phyloP scores from a whole-genome alignment of 1,284 basidiomycete species.

The Kwoniella shivajii region DNA sequence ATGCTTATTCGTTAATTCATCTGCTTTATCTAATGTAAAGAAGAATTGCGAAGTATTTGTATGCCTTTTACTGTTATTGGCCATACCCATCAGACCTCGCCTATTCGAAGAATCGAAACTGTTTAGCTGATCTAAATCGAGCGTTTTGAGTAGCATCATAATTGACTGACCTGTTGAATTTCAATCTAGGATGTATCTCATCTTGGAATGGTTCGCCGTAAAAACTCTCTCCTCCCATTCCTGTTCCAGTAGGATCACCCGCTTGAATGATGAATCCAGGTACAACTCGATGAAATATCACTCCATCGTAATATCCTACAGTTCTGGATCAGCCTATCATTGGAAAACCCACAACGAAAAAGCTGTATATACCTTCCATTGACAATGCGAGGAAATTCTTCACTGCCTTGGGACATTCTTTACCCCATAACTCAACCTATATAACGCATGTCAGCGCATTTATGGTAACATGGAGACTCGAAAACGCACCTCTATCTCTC shows the following conservation, averaged over 20 bases:
- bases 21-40: constrained; percentile 84
- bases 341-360: background rate
- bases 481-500: constrained; percentile 70
- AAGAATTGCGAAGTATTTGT: constrained; percentile 89
- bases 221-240: constrained; percentile 86
- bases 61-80: constrained; percentile 80
- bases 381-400: constrained; percentile 87
- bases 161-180: constrained; percentile 48
- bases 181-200: constrained; percentile 87
- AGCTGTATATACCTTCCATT: constrained; percentile 72
- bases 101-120: constrained; percentile 53
- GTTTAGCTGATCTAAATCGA: background rate
- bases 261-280: constrained; percentile 90
- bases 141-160: background rate
- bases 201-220: constrained; percentile 91
- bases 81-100: constrained; percentile 91
- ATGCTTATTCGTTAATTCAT: constrained; percentile 85
- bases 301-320: constrained; percentile 90
- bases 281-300: constrained; percentile 83
- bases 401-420: constrained; percentile 91
- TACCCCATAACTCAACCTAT: constrained; percentile 87
- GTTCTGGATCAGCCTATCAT: constrained; percentile 1
- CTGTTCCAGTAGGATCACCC: constrained; percentile 91
- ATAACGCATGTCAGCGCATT: background rate
- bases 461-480: background rate